Percentiles rank a stretch among this genome's conserved stretches.
Evolutionary conservation across 176 grass and related monocot species (phyloP).

Genomic region (Areca catechu): DNA sequence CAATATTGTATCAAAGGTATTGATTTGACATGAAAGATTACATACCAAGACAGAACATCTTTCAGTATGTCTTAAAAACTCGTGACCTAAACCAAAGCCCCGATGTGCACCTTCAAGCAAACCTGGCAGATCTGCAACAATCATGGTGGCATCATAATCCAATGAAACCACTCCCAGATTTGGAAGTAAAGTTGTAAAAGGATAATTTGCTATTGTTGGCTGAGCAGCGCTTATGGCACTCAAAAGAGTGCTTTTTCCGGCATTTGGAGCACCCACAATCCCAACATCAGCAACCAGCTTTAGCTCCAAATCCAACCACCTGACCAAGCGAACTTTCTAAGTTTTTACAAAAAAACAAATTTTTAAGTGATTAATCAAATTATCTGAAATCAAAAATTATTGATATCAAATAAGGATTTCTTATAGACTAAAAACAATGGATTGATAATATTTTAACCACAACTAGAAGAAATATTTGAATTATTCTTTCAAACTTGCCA

Average conservation of each 20-base stretch:
- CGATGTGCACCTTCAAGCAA: slow-evolving; percentile 90
- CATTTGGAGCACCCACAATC: slow-evolving; percentile 96
- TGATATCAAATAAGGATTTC: too few species aligned
- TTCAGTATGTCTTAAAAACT: slow-evolving; percentile 92
- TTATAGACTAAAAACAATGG: too few species aligned
- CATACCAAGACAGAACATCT: slow-evolving; percentile 78
- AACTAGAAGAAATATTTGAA: too few species aligned
- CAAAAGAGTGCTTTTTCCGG: slow-evolving; percentile 93
- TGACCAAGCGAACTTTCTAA: too few species aligned
- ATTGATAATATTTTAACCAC: neutral
- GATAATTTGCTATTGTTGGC: slow-evolving; percentile 94
- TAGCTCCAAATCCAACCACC: slow-evolving; percentile 96
- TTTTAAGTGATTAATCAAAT: neutral
- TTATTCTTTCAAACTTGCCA: too few species aligned
- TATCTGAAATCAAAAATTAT: slow-evolving; percentile 2
- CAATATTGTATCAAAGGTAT: too few species aligned
- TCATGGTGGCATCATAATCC: slow-evolving; percentile 91
- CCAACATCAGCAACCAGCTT: slow-evolving; percentile 96
- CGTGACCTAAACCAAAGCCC: slow-evolving; percentile 89
- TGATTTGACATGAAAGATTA: neutral
- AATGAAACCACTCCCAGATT: slow-evolving; percentile 94
- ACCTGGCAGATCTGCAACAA: slow-evolving; percentile 91
- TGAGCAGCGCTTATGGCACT: slow-evolving; percentile 77
- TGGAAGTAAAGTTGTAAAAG: slow-evolving; percentile 88
- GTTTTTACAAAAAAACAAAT: too few species aligned